A percentile compares a stretch with the other conserved stretches of the same genome.
Evolutionary conservation across 2,329 filamentous ascomycete genomes (phyloP).

Genomic region (Penicillium concentricum): DNA sequence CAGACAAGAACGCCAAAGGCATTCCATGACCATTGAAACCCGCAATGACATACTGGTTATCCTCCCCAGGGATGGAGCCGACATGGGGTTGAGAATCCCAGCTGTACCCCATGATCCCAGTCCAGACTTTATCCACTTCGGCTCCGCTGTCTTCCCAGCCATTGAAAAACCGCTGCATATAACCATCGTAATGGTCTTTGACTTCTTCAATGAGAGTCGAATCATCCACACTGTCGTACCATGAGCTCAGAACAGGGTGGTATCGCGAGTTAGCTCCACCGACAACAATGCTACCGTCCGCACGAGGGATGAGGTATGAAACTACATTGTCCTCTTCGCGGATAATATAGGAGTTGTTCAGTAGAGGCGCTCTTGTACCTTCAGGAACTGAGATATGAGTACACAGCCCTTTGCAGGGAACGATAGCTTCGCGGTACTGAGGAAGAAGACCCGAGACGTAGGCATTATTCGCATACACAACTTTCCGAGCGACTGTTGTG

Average conservation of each 20-base stretch:
- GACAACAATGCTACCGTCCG: slow-evolving; percentile 58
- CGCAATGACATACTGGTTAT: slow-evolving; percentile 57
- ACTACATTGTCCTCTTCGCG: slow-evolving; percentile 43
- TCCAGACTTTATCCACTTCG: slow-evolving; percentile 37
- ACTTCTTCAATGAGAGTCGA: slow-evolving; percentile 49
- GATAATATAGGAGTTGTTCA: slow-evolving; percentile 59
- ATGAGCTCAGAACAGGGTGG: slow-evolving; percentile 24
- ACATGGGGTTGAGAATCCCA: slow-evolving; percentile 55
- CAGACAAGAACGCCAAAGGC: slow-evolving; percentile 58
- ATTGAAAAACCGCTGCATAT: slow-evolving; percentile 39
- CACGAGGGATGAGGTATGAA: slow-evolving; percentile 61
- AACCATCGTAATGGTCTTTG: slow-evolving; percentile 41
- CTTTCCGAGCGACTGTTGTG: slow-evolving; percentile 58
- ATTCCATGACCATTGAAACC: slow-evolving; percentile 69
- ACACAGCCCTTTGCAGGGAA: slow-evolving; percentile 68
- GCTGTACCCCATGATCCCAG: slow-evolving; percentile 54
- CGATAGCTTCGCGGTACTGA: slow-evolving; percentile 66
- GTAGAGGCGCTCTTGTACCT: slow-evolving; percentile 28
- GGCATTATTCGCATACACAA: slow-evolving; percentile 80
- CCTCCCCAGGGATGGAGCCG: slow-evolving; percentile 47
- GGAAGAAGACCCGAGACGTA: slow-evolving; percentile 78
- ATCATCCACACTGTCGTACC: slow-evolving; percentile 53
- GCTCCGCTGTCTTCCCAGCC: slow-evolving; percentile 41
- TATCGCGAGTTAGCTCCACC: slow-evolving; percentile 58
- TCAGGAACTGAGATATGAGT: slow-evolving; percentile 34